These are phyloP conservation scores for Eutrema yunnanense DNA, from an alignment of 345 rosid genomes.

Conservation along the genomic window DNA sequence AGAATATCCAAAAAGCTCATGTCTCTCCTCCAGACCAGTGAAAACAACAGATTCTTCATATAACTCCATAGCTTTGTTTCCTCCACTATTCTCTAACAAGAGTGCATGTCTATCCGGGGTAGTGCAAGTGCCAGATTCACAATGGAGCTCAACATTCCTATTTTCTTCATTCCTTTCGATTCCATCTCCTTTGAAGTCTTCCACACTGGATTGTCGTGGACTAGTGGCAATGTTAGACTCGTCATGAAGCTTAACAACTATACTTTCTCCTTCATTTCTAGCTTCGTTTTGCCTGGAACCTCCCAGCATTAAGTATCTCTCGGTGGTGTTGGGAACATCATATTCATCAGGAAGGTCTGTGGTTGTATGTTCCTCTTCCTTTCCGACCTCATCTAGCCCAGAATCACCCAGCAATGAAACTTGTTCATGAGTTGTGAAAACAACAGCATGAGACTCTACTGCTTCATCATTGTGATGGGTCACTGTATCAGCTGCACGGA, in stretches of 20 bases:
- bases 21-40: neutral
- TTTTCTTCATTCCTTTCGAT: neutral
- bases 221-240: neutral
- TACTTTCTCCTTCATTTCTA: neutral
- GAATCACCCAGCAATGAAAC: neutral
- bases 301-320: no score
- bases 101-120: neutral
- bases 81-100: neutral
- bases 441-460: neutral
- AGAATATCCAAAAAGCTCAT: neutral
- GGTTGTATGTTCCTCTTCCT: neutral
- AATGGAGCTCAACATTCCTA: neutral
- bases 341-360: neutral
- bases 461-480: neutral
- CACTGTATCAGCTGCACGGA: neutral
- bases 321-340: neutral
- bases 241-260: neutral
- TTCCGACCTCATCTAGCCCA: neutral
- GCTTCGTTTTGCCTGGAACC: neutral
- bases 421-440: constrained; percentile 2
- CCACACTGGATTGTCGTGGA: neutral
- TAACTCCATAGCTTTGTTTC: neutral
- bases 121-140: neutral
- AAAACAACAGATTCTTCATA: neutral
- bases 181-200: neutral